Evolutionary conservation across 2,329 filamentous ascomycete genomes (phyloP).

Genomic region (Diplodia corticola): DNA sequence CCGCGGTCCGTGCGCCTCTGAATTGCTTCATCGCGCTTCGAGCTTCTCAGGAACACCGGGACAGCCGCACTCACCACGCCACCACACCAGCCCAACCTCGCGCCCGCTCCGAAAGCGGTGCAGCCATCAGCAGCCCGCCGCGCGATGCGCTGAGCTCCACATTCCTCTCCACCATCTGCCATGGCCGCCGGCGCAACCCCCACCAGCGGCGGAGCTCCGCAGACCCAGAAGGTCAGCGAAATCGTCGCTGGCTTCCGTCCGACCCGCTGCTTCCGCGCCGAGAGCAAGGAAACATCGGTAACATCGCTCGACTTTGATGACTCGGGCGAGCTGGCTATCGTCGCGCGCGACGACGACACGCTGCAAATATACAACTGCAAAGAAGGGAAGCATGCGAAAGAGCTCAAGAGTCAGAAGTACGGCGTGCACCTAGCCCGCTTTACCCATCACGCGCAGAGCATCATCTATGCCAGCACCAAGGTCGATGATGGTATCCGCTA

Average conservation of each 20-base stretch:
- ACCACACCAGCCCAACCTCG: background rate
- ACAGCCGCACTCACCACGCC: background rate
- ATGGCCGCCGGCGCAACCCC: slow-evolving; percentile 40
- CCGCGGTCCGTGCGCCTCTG: background rate
- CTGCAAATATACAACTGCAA: slow-evolving; percentile 94
- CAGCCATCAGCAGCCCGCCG: background rate
- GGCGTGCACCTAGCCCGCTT: slow-evolving; percentile 92
- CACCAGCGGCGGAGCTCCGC: slow-evolving; percentile 34
- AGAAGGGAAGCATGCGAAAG: slow-evolving; percentile 86
- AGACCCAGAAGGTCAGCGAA: slow-evolving; percentile 66
- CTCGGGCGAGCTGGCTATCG: slow-evolving; percentile 87
- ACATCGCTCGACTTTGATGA: slow-evolving; percentile 97
- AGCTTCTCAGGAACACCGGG: background rate
- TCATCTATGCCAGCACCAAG: slow-evolving; percentile 95
- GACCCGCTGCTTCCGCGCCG: slow-evolving; percentile 52
- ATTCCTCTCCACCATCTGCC: background rate
- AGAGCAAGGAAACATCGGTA: slow-evolving; percentile 60
- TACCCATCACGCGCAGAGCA: slow-evolving; percentile 85
- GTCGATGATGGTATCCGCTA: slow-evolving; percentile 87
- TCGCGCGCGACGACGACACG: slow-evolving; percentile 89
- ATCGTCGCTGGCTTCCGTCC: slow-evolving; percentile 77
- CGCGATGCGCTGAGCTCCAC: slow-evolving; percentile 12
- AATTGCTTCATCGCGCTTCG: slow-evolving; percentile 6
- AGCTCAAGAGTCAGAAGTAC: slow-evolving; percentile 92
- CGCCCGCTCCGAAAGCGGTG: background rate